Conservation (phyloP, 2,329 filamentous ascomycete species). For the Nigrospora sphaerica region DNA sequence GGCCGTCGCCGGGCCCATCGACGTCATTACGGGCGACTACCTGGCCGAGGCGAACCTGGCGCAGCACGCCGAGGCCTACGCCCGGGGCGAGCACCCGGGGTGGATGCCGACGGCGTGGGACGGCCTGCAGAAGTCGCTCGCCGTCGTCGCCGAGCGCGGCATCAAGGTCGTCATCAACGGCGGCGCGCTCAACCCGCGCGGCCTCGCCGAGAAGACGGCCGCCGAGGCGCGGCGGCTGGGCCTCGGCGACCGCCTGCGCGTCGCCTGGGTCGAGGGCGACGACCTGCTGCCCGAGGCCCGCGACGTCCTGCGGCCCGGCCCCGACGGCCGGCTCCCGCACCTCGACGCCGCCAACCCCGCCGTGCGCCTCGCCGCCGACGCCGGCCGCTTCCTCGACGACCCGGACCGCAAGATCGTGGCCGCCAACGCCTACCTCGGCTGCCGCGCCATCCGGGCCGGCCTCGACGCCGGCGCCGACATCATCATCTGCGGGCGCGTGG, state of each 20-base stretch:
- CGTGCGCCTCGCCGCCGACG: slow-evolving; percentile 30
- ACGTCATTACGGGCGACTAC: slow-evolving; percentile 32
- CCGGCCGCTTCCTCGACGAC: slow-evolving; percentile 21
- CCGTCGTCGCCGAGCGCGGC: slow-evolving; percentile 24
- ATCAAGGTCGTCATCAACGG: slow-evolving; percentile 49
- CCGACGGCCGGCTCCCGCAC: slow-evolving; percentile 17
- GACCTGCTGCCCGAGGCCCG: slow-evolving; percentile 23
- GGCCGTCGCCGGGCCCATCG: slow-evolving; percentile 27
- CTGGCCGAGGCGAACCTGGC: slow-evolving; percentile 45
- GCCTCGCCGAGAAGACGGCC: slow-evolving; percentile 43
- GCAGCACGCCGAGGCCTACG: slow-evolving; percentile 26
- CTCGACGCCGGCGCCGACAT: slow-evolving; percentile 36
- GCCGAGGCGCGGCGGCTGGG: slow-evolving; percentile 28
- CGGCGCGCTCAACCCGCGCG: slow-evolving; percentile 43
- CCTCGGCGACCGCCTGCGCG: slow-evolving; percentile 8
- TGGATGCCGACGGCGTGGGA: slow-evolving; percentile 29
- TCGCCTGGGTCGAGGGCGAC: slow-evolving; percentile 22
- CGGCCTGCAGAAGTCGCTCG: slow-evolving; percentile 11
- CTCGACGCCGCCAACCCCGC: slow-evolving; percentile 26
- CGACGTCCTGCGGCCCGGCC: slow-evolving; percentile 10
- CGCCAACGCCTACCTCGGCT: slow-evolving; percentile 46
- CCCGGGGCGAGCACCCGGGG: slow-evolving; percentile 19
- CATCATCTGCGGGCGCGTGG: slow-evolving; percentile 39
- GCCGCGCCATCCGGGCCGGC: slow-evolving; percentile 36
- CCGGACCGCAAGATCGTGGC: slow-evolving; percentile 22